A percentile compares a stretch with the other conserved stretches of the same genome.
Conservation (phyloP, 768 basidiomycete genomes). For the Amanita subjunquillea region DNA sequence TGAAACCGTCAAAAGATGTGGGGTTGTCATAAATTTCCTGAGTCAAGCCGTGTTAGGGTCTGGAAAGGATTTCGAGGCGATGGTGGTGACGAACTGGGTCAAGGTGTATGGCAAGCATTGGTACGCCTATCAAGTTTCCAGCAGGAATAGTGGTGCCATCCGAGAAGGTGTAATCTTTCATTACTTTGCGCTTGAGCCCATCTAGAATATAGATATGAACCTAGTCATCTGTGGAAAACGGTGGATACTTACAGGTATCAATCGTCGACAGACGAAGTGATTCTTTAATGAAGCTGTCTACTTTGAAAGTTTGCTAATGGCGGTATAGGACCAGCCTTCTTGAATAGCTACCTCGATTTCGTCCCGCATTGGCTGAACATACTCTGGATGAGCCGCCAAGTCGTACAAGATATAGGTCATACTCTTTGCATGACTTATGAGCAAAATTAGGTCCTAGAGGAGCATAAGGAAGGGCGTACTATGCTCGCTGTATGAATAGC, state of each 20-base stretch:
- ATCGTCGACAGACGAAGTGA: constrained; percentile 19
- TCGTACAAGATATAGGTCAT: constrained; percentile 27
- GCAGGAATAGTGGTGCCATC: constrained; percentile 16
- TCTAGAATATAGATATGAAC: constrained; percentile 6
- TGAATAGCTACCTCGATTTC: constrained; percentile 29
- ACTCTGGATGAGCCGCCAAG: constrained; percentile 23
- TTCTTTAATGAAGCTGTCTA: constrained; percentile 37
- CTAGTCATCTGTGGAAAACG: constrained; percentile 10
- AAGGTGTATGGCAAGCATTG: constrained; percentile 7
- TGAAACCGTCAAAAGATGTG: constrained; percentile 27
- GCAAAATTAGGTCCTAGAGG: background rate
- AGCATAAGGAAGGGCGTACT: constrained; percentile 16
- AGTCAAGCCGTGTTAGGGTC: background rate
- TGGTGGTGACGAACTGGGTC: constrained; percentile 2
- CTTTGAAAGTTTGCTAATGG: constrained; percentile 26
- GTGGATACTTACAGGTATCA: constrained; percentile 15
- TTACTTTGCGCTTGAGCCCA: constrained; percentile 19
- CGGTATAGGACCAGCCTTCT: constrained; percentile 23
- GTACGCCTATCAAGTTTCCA: constrained; percentile 13
- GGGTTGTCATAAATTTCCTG: constrained; percentile 23
- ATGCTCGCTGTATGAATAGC: constrained; percentile 33
- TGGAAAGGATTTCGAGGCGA: background rate
- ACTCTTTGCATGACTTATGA: constrained; percentile 15
- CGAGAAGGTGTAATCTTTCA: constrained; percentile 27
- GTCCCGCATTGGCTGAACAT: constrained; percentile 24